Evolutionary conservation across 108 stramenopile species (phyloP).

Genomic region (Conticribra weissflogii): DNA sequence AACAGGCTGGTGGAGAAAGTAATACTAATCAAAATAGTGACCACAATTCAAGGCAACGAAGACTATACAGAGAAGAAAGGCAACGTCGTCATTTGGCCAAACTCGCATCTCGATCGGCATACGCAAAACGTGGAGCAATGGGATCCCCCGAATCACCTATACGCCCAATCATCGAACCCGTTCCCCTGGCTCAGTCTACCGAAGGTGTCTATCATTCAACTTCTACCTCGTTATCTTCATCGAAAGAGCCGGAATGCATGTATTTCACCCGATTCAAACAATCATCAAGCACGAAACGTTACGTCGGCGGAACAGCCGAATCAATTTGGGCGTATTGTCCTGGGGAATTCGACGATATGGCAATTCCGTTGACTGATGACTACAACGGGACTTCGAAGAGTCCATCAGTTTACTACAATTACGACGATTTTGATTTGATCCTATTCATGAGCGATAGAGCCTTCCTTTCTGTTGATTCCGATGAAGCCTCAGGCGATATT

Average conservation of each 20-base stretch:
- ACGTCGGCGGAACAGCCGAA: constrained; percentile 78
- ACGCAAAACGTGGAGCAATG: background rate
- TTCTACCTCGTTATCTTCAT: background rate
- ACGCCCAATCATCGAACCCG: constrained; percentile 42
- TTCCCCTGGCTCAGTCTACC: constrained; percentile 69
- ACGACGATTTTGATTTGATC: constrained; percentile 26
- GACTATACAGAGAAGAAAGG: constrained; percentile 6
- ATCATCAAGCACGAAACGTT: constrained; percentile 54
- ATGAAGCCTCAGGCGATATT: background rate
- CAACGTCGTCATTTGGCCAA: constrained; percentile 14
- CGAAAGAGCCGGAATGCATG: constrained; percentile 36
- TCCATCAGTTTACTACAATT: constrained; percentile 47
- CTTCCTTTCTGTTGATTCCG: background rate
- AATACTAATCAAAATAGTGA: background rate
- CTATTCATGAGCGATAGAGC: constrained; percentile 72
- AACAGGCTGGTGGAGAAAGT: background rate
- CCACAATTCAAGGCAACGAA: background rate
- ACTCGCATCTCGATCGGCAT: constrained; percentile 1
- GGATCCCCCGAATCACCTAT: background rate
- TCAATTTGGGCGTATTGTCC: constrained; percentile 67
- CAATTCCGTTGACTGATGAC: constrained; percentile 35
- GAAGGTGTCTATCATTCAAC: constrained; percentile 48
- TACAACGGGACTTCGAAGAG: constrained; percentile 71
- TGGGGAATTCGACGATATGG: constrained; percentile 25
- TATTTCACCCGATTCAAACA: constrained; percentile 72